Percentiles rank a stretch among this genome's conserved stretches.
These are phyloP conservation scores for Polyporus tsugae DNA, from an alignment of 1,284 basidiomycete species.

Conservation along the genomic window DNA sequence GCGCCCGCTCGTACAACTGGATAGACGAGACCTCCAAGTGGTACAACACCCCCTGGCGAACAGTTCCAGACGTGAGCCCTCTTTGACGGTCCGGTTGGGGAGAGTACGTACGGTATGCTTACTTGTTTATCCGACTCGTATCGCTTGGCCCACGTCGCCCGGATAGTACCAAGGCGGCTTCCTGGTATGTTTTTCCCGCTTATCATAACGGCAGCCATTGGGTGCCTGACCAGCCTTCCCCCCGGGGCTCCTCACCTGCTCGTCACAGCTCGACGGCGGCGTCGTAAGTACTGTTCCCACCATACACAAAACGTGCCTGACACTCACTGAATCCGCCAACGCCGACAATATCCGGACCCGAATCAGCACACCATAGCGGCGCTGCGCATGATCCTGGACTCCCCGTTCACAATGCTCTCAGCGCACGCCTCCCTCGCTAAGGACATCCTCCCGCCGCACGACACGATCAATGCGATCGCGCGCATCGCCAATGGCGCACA, in stretches of 20 bases:
- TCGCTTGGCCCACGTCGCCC: neutral
- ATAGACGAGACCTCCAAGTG: slow-evolving; percentile 73
- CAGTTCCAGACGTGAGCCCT: slow-evolving; percentile 74
- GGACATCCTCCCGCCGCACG: slow-evolving; percentile 75
- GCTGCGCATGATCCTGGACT: slow-evolving; percentile 67
- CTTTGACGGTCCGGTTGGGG: slow-evolving; percentile 1
- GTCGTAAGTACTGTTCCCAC: slow-evolving; percentile 56
- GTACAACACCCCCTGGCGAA: slow-evolving; percentile 86
- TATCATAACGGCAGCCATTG: slow-evolving; percentile 1
- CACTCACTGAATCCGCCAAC: neutral
- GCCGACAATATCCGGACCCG: neutral
- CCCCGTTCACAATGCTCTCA: slow-evolving; percentile 61
- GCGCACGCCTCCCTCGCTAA: slow-evolving; percentile 74
- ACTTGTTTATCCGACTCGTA: neutral
- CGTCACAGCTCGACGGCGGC: slow-evolving; percentile 67
- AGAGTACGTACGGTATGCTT: neutral
- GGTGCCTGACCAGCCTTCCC: slow-evolving; percentile 27
- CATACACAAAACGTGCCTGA: slow-evolving; percentile 12
- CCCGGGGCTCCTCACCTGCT: slow-evolving; percentile 21
- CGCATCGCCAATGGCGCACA: slow-evolving; percentile 62
- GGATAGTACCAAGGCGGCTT: slow-evolving; percentile 84
- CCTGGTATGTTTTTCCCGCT: slow-evolving; percentile 55
- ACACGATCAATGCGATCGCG: slow-evolving; percentile 70
- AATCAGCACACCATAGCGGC: slow-evolving; percentile 69
- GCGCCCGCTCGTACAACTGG: slow-evolving; percentile 59